These are phyloP conservation scores for Solidago caesia DNA, from an alignment of 129 eudicot species.

Conservation along the genomic window DNA sequence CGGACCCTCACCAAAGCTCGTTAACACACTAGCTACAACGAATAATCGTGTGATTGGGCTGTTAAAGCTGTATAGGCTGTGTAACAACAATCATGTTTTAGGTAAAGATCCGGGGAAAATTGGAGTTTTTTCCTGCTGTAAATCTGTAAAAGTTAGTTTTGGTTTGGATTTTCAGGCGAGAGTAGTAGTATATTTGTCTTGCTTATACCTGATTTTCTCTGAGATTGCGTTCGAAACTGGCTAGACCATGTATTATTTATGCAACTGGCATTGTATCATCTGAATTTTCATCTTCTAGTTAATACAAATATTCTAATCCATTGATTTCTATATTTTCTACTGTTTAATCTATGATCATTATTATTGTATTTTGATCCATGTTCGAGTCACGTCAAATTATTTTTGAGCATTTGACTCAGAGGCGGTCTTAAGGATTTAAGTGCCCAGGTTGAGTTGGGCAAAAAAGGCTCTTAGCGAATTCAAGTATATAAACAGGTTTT, in stretches of 20 bases:
- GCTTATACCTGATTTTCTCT: slow-evolving; percentile 31
- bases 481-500: too few relatives aligned
- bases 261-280: slow-evolving; percentile 20
- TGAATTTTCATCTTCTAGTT: slow-evolving; percentile 19
- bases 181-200: slow-evolving; percentile 25
- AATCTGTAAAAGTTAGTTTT: slow-evolving; percentile 32
- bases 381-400: too few relatives aligned
- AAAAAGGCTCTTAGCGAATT: too few relatives aligned
- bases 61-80: not conserved
- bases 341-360: too few relatives aligned
- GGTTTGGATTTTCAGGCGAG: slow-evolving; percentile 48
- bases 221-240: slow-evolving; percentile 17
- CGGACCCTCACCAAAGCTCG: slow-evolving; percentile 65
- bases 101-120: slow-evolving; percentile 20
- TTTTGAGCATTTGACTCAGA: too few relatives aligned
- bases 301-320: slow-evolving; percentile 17
- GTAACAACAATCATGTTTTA: not conserved
- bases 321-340: not conserved
- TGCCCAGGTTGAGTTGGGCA: too few relatives aligned
- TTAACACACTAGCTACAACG: slow-evolving; percentile 22
- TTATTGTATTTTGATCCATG: not conserved
- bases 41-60: slow-evolving; percentile 5
- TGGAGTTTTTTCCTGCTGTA: slow-evolving; percentile 31
- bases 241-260: slow-evolving; percentile 23
- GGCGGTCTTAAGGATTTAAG: too few relatives aligned